Evolutionary conservation across 371 early-diverging fungal species (phyloP), one percentile per base, ranked within the genome.

Genomic region (Actinomucor elegans): DNA sequence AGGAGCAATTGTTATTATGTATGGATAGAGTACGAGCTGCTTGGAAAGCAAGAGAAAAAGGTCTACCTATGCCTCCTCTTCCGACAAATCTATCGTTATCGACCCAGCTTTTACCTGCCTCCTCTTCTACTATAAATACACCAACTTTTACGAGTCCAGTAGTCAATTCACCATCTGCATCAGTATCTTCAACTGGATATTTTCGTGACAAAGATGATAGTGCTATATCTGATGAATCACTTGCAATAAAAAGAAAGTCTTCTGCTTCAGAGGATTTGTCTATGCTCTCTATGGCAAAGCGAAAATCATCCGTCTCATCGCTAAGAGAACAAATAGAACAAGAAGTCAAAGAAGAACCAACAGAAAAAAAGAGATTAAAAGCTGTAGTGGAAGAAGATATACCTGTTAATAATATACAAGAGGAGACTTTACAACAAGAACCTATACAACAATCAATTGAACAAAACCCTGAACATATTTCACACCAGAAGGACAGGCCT

Each of bases 31-130:
- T 86, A 9, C 77, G 86, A 20, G 68, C 71, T n/a, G 74, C 79
- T 11, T 84, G 86, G 86, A 84, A 86, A 61, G 74, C 73, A 23
- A 71, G 86, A 26, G 83, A 86, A 59, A 69, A 63, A 37, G 71
- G 71, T 1, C 40, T 69, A 5, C 64, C 73, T 8, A 67, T 68
- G 55, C 69, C 75, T 10, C 41, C 64, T 28, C 32, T 56, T 9
- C 27, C 47, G 14, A 31, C 41, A 31, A 35, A 15, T 6, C 31
- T 35, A 33, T 27, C 41, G 0, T 12, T 23, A 23, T 29, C 57
- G 32, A 29, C 32, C 2, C 33, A 48, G 24, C 5, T 50, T 4
- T 20, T 40, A 21, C 51, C 51, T 18, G 28, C 43, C 8, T 33
- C 43, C 2, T 33, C 51, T 10, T 31, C 57, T n/a, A 21, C 35